Evolutionary conservation across 768 basidiomycete species (phyloP).

Genomic region (Suillus paluster): DNA sequence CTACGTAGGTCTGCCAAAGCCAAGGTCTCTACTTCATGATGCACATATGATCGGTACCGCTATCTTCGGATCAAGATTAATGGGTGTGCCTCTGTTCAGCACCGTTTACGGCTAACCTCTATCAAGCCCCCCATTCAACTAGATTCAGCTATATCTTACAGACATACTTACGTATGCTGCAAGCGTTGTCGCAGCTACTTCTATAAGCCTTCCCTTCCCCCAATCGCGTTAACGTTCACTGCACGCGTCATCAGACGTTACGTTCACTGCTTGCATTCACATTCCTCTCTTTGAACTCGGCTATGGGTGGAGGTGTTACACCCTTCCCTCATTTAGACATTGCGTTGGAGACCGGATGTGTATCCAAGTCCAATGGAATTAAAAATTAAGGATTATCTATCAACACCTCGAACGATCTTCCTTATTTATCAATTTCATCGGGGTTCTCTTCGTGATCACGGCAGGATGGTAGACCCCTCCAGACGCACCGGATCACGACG

Average conservation of each 20-base stretch:
- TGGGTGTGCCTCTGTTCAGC: conserved; percentile 44
- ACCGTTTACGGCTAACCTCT: neutral
- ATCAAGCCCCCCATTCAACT: conserved; percentile 61
- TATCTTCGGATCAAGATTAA: conserved; percentile 65
- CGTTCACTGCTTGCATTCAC: conserved; percentile 66
- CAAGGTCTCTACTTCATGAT: conserved; percentile 72
- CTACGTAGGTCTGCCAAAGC: conserved; percentile 71
- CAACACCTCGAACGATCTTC: too few species aligned
- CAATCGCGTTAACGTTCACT: neutral
- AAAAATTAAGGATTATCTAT: too few species aligned
- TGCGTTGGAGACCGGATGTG: too few species aligned
- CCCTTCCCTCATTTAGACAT: too few species aligned
- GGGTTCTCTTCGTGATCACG: too few species aligned
- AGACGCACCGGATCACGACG: too few species aligned
- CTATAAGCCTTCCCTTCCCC: conserved; percentile 43
- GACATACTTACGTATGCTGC: too few species aligned
- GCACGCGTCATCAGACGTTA: conserved; percentile 45
- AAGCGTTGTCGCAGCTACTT: conserved; percentile 63
- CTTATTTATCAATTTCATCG: too few species aligned
- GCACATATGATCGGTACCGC: conserved; percentile 68
- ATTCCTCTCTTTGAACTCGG: conserved; percentile 73
- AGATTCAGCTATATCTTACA: conserved; percentile 72
- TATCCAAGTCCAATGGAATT: too few species aligned
- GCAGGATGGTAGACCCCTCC: neutral
- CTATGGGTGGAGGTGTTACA: conserved; percentile 70